Percentiles rank a stretch among this genome's conserved stretches.
phyloP scores from a whole-genome alignment of 2,329 filamentous ascomycete genomes.

The Exophiala bonariae region DNA sequence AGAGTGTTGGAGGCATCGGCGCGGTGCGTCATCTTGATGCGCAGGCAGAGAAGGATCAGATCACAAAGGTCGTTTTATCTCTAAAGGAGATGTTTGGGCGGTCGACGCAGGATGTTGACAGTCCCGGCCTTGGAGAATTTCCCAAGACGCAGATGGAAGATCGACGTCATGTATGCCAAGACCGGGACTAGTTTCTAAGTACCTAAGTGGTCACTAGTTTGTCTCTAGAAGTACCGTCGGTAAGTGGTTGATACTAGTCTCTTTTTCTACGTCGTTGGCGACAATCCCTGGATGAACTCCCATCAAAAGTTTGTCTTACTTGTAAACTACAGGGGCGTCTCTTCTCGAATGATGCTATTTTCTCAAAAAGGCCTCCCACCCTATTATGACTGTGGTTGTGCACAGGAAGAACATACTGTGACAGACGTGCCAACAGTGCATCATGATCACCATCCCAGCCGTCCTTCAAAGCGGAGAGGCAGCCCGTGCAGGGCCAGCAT shows the following conservation, averaged over 20 bases:
- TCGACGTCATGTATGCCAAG: too few relatives aligned
- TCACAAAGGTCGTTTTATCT: too few relatives aligned
- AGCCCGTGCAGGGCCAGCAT: constrained; percentile 29
- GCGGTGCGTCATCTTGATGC: constrained; percentile 57
- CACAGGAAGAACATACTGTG: neutral
- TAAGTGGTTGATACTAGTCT: too few relatives aligned
- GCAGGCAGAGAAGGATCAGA: too few relatives aligned
- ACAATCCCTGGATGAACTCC: too few relatives aligned
- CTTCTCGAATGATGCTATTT: neutral
- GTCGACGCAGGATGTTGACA: too few relatives aligned
- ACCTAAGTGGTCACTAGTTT: too few relatives aligned
- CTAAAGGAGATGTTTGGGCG: too few relatives aligned
- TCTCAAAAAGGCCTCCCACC: neutral
- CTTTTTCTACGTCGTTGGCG: neutral
- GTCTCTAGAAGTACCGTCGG: too few relatives aligned
- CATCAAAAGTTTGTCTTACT: neutral
- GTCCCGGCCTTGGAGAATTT: too few relatives aligned
- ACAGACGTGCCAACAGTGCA: neutral
- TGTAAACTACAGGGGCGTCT: neutral
- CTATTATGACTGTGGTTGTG: neutral
- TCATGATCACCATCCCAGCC: neutral
- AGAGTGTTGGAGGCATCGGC: constrained; percentile 77
- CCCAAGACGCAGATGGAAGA: too few relatives aligned
- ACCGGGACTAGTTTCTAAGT: too few relatives aligned
- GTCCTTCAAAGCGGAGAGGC: constrained; percentile 11